Base-by-base conservation (phyloP, 1,139 yeast genomes). In the Hansenula lynferdii region DNA sequence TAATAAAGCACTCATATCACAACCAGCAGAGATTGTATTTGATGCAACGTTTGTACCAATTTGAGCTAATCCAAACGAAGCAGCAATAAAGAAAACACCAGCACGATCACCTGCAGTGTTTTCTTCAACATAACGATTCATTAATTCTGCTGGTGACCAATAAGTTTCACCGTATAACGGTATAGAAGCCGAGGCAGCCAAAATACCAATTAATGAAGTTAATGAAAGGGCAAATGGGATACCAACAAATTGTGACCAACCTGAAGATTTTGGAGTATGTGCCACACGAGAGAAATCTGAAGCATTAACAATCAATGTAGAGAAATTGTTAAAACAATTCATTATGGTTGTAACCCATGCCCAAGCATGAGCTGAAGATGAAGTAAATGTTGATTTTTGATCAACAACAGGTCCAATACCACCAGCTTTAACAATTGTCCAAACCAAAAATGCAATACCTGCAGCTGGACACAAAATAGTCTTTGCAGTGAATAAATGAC, bases 261-360 rank as follows among this genome's bases (percentile, higher is more conserved):
- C 35, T 22, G 59, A 61, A 20, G 54, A 50, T 15, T 41, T 45
- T 31, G 55, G 58, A n/a, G 52, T 48, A 25, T 47, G 52, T 6
- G 65, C 50, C 42, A 59, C 48, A 37, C 65, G 47, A 5, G 65
- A 55, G 44, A 61, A 56, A 50, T 62, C 66, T 35, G 62, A 54
- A 25, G 64, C 56, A 10, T 61, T 58, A 36, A 59, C 54, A 23
- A 58, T 53, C 17, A 54, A 51, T 37, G 96, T 85, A 8, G 95
- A 94, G 55, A 87, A 87, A 62, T 85, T 85, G 20, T 95, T 86
- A 50, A 89, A 68, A 38, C 89, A 72, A 57, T 82, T 81, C 86
- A 59, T 39, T 9, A 50, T 43, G 47, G 53, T 48, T 47, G 36
- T 31, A 41, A 45, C 35, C 42, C 49, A 39, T 37, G 53, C 44